Evolutionary conservation across 2,329 filamentous ascomycete species (phyloP), one percentile per base, ranked within the genome.

Genomic region (Trichoderma atroviride): DNA sequence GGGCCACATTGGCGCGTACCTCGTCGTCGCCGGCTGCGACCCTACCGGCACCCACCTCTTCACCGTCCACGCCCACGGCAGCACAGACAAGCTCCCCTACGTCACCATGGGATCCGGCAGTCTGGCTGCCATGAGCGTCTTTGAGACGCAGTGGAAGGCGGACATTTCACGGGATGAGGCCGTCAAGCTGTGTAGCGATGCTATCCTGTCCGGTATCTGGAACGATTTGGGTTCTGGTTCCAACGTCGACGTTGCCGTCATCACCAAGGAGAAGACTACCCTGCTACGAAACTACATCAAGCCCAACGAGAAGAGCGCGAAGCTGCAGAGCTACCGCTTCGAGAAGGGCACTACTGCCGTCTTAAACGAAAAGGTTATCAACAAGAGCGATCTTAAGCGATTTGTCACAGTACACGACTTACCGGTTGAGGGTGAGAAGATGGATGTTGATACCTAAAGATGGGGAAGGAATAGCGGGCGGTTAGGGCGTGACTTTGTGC

Each of bases 51-150:
- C 91, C 57, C 94, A 97, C 77, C 91, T 99, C 72, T 99, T 97
- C 86, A 99, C 96, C 73, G 96, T 99, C 55, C 96, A 99, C 83
- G 96, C 96, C 70, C 96, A 99, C 86, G 96, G 96, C 74, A 96
- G 92, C 77, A 99, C 96, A 71, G 96, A 99, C 85, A 99, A 98
- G 86, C 90, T 99, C 60, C 96, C 96, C 62, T 99, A 99, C 81
- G 96, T 99, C 74, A 99, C 96, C 73, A 99, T 99, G 96, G 96
- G 96, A 67, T 97, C 92, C 29, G 96, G 96, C 73, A 97, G 93
- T 59, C 85, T 99, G 74, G 96, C 96, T 33, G 96, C 96, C 79
- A 99, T 99, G 96, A 93, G 92, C 37, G 92, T 99, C 63, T 99
- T 99, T 78, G 96, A 99, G 86, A 96, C 94, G 61, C 90, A 91